A percentile compares a stretch with the other conserved stretches of the same genome.
Conservation (phyloP, 1,284 basidiomycete species). For the Apiotrichum akiyoshidainum region DNA sequence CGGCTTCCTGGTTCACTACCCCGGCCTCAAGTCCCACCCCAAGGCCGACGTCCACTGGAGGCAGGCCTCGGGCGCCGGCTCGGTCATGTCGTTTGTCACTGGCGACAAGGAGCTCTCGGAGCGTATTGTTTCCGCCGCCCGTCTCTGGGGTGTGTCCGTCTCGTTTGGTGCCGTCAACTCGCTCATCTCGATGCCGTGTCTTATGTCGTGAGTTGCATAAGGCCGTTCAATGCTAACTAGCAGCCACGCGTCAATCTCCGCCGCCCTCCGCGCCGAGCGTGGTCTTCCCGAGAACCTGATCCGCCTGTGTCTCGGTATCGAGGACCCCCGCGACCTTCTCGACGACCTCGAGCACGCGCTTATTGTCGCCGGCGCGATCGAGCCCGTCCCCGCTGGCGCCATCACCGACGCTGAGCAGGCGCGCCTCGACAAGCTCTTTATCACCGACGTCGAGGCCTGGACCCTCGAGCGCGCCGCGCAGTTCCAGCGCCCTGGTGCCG, state of each 20-base stretch:
- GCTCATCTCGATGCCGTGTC: conserved; percentile 98
- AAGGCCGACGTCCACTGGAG: conserved; percentile 81
- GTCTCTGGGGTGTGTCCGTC: conserved; percentile 96
- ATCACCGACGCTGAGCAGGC: conserved; percentile 20
- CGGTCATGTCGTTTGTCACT: conserved; percentile 92
- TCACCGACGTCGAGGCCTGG: conserved; percentile 38
- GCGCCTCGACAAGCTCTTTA: conserved; percentile 37
- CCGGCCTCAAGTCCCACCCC: conserved; percentile 80
- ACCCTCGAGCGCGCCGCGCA: conserved; percentile 45
- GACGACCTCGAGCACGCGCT: conserved; percentile 94
- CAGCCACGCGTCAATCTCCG: conserved; percentile 17
- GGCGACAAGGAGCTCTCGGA: conserved; percentile 87
- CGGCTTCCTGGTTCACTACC: conserved; percentile 92
- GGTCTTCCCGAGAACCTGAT: conserved; percentile 86
- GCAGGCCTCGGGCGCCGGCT: conserved; percentile 85
- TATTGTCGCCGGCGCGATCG: conserved; percentile 83
- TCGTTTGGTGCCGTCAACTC: conserved; percentile 98
- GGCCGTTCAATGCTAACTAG: conserved; percentile 7
- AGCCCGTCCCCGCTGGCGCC: conserved; percentile 33
- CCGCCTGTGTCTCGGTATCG: conserved; percentile 96
- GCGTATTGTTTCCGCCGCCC: conserved; percentile 84
- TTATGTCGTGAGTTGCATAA: conserved; percentile 84
- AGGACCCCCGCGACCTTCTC: conserved; percentile 86
- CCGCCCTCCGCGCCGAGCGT: conserved; percentile 52
- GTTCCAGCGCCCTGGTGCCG: conserved; percentile 38